Evolutionary conservation across 768 basidiomycete genomes (phyloP), one percentile per base, ranked within the genome.

Genomic region (Pisolithus sp.): DNA sequence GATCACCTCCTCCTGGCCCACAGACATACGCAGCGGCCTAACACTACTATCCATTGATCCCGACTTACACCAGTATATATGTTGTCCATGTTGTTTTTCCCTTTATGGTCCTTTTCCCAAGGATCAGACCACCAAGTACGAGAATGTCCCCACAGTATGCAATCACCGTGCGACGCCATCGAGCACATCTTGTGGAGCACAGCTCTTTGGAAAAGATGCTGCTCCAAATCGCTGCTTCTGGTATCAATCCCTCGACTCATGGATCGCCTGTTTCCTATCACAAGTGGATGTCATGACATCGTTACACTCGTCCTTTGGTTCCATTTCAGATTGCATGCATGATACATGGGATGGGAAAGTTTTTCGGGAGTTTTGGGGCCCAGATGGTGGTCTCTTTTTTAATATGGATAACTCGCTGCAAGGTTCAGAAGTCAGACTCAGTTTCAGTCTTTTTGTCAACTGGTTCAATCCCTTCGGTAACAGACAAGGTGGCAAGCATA

Each of bases 381-480:
- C 58, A 5, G 64, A 69, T 55, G 52, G 55, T 10, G 47, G 48
- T n/a, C 63, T 58, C 42, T 65, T 65, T 40, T 59, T 59, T 28
- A 7, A 52, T 2, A 46, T 42, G 6, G 24, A 42, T 5, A 46
- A 53, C 12, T 44, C 39, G 12, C 5, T 2, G n/a, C n/a, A n/a
- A 30, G 2, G 67, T 23, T 7, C 45, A 24, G 46, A 68, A 30
- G 56, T 56, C 1, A 42, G 59, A 52, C 53, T 67, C 2, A 52
- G 59, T 1, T 71, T 68, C 60, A 58, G 60, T 7, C 24, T 69
- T 6, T 71, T 64, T 54, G 54, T 69, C 48, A 68, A 73, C 50
- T 71, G 69, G 69, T 71, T 69, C 50, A 72, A 72, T 61, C 68
- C 66, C 2, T 67, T 53, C 38, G 53, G 57, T 5, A 69, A 68